Evolutionary conservation across 2,329 filamentous ascomycete genomes (phyloP), one percentile per base, ranked within the genome.

Genomic region (Pleurostoma richardsiae): DNA sequence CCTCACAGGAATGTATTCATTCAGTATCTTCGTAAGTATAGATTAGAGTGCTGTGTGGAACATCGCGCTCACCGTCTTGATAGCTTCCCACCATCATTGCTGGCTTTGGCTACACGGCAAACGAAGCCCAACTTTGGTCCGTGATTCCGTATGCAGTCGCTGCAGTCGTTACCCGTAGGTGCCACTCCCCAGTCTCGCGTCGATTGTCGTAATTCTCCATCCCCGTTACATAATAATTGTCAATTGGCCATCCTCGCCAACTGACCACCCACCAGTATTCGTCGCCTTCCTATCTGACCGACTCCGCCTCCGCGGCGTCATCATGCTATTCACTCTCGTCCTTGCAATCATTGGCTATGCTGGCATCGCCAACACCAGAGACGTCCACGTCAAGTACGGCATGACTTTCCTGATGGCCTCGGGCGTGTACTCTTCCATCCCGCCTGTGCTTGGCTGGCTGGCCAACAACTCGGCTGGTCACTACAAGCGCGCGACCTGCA

Each of bases 81-180:
- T 19, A 19, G 19, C 66, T 84, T 26, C 81, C 82, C 0, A 74
- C 83, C 10, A 79, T 85, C 47, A 71, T 85, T 49, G 74, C 73
- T 11, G 63, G 62, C 39, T 61, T 77, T 53, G 71, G 73, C 56
- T 80, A 65, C 58, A 79, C 63, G 53, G 73, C 66, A 55, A 66
- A 76, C 47, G 61, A 65, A 3, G 75, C 81, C 3, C 85, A 86
- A 56, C 70, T 86, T 5, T 76, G 85, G 53, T 80, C 78, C 5
- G 79, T 80, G 2, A 82, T 83, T 3, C 82, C 82, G 0, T 85
- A 85, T 52, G 60, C 78, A 6, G 73, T 72, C 42, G 80, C 77
- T 28, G 75, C 77, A 42, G 59, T 80, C 19, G 59, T 71, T 36
- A 36, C 33, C 19, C 19, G 19, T 19, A 19, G 19, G 19, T 19